These are phyloP conservation scores for Tulasnella sp. DNA, from an alignment of 768 basidiomycete genomes.

Conservation along the genomic window DNA sequence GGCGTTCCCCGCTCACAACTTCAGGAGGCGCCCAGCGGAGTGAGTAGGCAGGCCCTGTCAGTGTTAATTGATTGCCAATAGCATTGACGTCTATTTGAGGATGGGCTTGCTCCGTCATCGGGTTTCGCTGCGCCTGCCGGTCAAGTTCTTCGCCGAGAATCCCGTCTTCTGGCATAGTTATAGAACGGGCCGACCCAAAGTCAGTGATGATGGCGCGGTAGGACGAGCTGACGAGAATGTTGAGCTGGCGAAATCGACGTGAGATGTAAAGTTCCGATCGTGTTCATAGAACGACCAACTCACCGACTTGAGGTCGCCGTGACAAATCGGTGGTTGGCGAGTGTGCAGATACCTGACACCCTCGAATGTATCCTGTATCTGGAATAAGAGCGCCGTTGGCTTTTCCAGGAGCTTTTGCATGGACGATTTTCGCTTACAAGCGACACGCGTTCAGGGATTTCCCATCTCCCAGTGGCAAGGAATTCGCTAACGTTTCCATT, in stretches of 20 bases:
- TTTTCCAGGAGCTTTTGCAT: background rate
- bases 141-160: background rate
- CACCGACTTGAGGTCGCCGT: slow-evolving; percentile 13
- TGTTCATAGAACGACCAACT: background rate
- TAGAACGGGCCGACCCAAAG: background rate
- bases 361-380: background rate
- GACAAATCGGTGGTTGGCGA: background rate
- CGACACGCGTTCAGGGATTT: background rate
- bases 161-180: background rate
- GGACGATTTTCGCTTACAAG: background rate
- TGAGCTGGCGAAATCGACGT: background rate
- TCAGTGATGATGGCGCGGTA: background rate
- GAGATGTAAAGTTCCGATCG: background rate
- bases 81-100: background rate
- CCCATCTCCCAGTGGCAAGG: background rate
- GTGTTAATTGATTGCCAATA: background rate
- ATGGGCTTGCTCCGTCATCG: background rate
- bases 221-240: background rate
- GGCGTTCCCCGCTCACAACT: background rate
- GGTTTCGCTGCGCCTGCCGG: background rate
- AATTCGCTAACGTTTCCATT: background rate
- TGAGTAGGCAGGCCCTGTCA: background rate
- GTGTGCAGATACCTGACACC: slow-evolving; percentile 1
- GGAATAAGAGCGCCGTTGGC: background rate
- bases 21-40: background rate